A percentile compares a stretch with the other conserved stretches of the same genome.
Evolutionary conservation across 2,329 filamentous ascomycete genomes (phyloP).

Genomic region (Scedosporium aurantiacum): DNA sequence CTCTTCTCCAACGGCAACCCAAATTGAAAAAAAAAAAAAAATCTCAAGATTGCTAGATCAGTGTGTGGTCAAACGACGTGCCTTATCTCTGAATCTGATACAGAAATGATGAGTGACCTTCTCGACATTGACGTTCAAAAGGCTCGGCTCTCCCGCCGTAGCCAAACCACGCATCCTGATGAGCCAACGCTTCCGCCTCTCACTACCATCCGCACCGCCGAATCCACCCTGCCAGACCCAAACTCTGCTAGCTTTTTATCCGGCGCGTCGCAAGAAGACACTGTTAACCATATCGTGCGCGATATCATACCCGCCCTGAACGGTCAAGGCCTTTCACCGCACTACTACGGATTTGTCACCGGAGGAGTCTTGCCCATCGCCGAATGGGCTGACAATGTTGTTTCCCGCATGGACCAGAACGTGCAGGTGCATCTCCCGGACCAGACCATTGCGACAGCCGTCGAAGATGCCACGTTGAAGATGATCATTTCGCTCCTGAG

Average conservation of each 20-base stretch:
- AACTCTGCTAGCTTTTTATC: slow-evolving; percentile 2
- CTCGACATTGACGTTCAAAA: not conserved
- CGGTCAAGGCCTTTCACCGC: slow-evolving; percentile 48
- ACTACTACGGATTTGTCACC: slow-evolving; percentile 84
- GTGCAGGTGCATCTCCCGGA: slow-evolving; percentile 68
- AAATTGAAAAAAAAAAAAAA: no score
- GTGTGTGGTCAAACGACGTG: no score
- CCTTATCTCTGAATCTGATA: no score
- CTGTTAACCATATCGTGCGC: slow-evolving; percentile 27
- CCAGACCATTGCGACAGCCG: slow-evolving; percentile 63
- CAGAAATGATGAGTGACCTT: not conserved
- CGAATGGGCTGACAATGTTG: slow-evolving; percentile 73
- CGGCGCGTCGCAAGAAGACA: slow-evolving; percentile 16
- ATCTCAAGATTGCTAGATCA: no score
- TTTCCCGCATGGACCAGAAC: slow-evolving; percentile 72
- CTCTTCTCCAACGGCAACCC: no score
- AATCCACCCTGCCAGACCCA: not conserved
- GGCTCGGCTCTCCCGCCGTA: not conserved
- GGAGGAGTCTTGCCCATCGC: slow-evolving; percentile 72
- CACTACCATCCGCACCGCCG: not conserved
- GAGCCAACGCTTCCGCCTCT: not conserved
- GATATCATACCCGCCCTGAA: slow-evolving; percentile 52
- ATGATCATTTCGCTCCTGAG: slow-evolving; percentile 59
- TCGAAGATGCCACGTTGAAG: slow-evolving; percentile 62
- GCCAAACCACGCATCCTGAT: not conserved